Base-by-base conservation (phyloP, 257 asterid species). In the Dorcoceras hygrometricum region DNA sequence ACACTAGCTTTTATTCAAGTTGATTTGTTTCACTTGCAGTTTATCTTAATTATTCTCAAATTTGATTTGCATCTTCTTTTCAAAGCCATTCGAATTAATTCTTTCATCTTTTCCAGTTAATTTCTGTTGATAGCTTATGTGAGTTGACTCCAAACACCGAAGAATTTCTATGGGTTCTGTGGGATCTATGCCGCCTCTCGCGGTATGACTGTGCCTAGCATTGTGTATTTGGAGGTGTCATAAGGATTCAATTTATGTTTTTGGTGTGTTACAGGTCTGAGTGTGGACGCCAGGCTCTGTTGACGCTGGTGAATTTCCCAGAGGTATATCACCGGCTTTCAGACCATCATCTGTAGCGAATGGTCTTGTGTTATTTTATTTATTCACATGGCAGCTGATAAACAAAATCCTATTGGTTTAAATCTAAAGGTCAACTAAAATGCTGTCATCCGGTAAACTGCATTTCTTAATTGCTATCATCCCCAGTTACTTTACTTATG, bases 101-200 rank as follows among this genome's bases (percentile, higher is more conserved):
- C 60, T 63, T 36, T 22, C 74, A 31, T 60, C 69, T 36, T 19
- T 12, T 65, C 80, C 89, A 93, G 99, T 74, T 90, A 61, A 76
- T 77, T 68, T 89, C 95, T 59, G 74, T 93, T 51, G 96, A 88
- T 79, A 84, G 85, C 71, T 82, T 93, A 73, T 75, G 81, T 70
- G 74, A 84, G 66, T 79, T 85, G 79, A 74, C 89, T 63, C 93
- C 95, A 48, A 76, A 82, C 68, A 84, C 95, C 59, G 96, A 94
- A 82, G 99, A 90, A 68, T 85, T 88, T 77, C 70, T 94, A 70
- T 90, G 99, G 99, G 86, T 80, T 73, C 81, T 94, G 66, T 90
- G 99, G 99, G 95, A 94, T 71, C 87, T 94, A 19, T 90, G 99
- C 73, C 85, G 97, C 67, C 88, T 90, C 75, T 80, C 97, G 67